phyloP scores from a whole-genome alignment of 345 rosid genomes.

The Hibiscus mutabilis region DNA sequence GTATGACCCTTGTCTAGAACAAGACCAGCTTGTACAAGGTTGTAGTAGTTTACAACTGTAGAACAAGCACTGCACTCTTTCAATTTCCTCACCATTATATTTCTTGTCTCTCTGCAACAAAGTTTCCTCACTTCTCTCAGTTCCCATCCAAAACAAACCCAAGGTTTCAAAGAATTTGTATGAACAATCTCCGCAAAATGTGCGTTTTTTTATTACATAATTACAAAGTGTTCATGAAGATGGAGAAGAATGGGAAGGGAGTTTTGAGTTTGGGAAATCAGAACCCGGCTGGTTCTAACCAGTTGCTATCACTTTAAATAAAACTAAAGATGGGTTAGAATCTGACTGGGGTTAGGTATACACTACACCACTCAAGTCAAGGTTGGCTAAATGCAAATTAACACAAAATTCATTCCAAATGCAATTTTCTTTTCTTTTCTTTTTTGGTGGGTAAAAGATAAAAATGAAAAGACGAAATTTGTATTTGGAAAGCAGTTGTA shows the following conservation, averaged over 20 bases:
- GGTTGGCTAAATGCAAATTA: conserved; percentile 43
- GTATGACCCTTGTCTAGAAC: conserved; percentile 19
- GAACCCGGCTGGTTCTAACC: conserved; percentile 32
- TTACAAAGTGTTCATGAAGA: not conserved
- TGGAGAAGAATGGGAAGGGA: not conserved
- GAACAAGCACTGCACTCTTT: conserved; percentile 19
- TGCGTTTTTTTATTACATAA: not conserved
- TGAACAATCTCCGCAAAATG: not conserved
- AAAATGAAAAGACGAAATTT: not conserved
- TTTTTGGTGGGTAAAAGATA: not conserved
- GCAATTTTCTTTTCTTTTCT: conserved; percentile 24
- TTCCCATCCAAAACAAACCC: conserved; percentile 26
- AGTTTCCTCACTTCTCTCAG: conserved; percentile 16
- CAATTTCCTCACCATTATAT: conserved; percentile 22
- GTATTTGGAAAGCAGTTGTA: not conserved
- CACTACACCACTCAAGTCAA: not conserved
- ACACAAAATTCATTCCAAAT: conserved; percentile 44
- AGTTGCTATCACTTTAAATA: conserved; percentile 52
- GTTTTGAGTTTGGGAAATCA: conserved; percentile 9
- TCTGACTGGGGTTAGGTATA: conserved; percentile 59
- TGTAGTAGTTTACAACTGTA: conserved; percentile 18
- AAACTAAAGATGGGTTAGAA: conserved; percentile 47
- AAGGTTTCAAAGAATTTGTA: conserved; percentile 6
- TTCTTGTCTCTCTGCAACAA: conserved; percentile 24
- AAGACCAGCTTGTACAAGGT: conserved; percentile 29